Conservation (phyloP, 2,329 filamentous ascomycete genomes). For the Fusarium tricinctum region DNA sequence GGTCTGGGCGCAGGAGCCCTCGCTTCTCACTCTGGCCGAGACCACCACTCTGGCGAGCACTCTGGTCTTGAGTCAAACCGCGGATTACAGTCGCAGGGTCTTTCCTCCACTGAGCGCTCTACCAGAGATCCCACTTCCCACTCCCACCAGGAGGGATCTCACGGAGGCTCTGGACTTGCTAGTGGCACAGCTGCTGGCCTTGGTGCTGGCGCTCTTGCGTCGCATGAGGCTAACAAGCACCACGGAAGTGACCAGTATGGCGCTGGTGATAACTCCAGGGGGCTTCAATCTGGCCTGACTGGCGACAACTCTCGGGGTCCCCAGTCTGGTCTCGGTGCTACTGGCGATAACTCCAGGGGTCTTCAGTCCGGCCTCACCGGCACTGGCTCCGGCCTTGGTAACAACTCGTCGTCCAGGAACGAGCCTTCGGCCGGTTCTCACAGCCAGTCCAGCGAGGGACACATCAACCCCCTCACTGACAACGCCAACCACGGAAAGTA, state of each 20-base stretch:
- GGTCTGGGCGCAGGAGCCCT: conserved; percentile 31
- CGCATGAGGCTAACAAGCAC: not conserved
- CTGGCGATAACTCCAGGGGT: not conserved
- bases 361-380: not conserved
- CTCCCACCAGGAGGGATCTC: not conserved
- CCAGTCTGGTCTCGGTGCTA: not conserved
- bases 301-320: not conserved
- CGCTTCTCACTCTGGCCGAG: conserved; percentile 5
- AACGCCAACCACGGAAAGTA: conserved; percentile 43
- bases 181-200: conserved; percentile 28
- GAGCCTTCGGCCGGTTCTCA: not conserved
- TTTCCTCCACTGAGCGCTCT: not conserved
- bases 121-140: not conserved
- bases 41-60: too few species aligned
- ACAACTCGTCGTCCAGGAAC: not conserved
- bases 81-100: too few species aligned
- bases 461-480: conserved; percentile 6
- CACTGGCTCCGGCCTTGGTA: not conserved
- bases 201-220: conserved; percentile 26
- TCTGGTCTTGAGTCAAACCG: too few species aligned
- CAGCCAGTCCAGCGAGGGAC: not conserved
- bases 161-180: not conserved
- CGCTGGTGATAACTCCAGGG: not conserved
- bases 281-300: not conserved
- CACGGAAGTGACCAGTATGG: not conserved